Evolutionary conservation across 257 asterid species (phyloP), one percentile per base, ranked within the genome.

Genomic region (Anisodus tanguticus): DNA sequence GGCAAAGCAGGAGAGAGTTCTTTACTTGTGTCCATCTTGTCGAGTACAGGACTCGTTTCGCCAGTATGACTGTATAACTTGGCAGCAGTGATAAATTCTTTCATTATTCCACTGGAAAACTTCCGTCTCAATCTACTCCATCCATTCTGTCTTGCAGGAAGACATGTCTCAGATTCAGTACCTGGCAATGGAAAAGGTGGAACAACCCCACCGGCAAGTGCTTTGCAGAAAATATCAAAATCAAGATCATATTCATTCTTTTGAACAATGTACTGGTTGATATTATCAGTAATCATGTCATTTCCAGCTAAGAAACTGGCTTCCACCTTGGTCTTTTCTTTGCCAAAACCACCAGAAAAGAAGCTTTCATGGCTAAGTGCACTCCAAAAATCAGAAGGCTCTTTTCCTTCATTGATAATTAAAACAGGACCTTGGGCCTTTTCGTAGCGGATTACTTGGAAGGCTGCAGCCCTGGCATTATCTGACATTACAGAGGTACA

Each of bases 381-480:
- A 83, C 86, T 91, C 98, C 98, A 93, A 82, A 97, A 93, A 64
- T 91, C 96, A 82, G 84, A 31, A 10, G 95, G 92, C 91, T 97
- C 99, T 57, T 93, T 93, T 47, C 89, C 93, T 90, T 97, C 98
- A 82, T 85, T 86, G 54, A 94, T 87, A 62, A 90, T 63, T 84
- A 87, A 19, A 47, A 89, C 88, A 8, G 98, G 95, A 78, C 98
- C 95, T 47, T 85, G 89, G 31, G 93, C 97, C 51, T 86, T 89
- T 84, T 96, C 99, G 82, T 94, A 96, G 54, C 92, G 94, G 83
- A 95, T 87, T 82, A 94, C 92, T 86, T 96, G 98, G 62, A 87
- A 82, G 54, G 98, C 98, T 86, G 98, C 95, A 49, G 92, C 86
- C 83, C 84, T 85, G 13, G 98, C 99, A 17, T 91, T 82, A 55